phyloP scores from a whole-genome alignment of 2,329 filamentous ascomycete species.

The Aspergillus fumigatus region DNA sequence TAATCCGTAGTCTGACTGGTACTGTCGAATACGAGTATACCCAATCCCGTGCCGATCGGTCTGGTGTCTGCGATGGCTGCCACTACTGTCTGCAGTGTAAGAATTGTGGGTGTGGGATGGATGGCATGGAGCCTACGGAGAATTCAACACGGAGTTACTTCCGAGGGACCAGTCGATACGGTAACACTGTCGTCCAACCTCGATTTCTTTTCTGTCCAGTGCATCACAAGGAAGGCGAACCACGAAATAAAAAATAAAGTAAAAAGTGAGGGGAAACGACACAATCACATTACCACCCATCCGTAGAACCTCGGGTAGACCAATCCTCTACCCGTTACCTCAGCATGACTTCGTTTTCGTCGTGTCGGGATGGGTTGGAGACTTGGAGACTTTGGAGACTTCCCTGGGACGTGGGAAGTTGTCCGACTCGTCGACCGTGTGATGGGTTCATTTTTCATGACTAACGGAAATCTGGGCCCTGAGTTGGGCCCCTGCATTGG shows the following conservation, averaged over 20 bases:
- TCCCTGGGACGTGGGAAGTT: neutral
- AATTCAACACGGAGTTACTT: neutral
- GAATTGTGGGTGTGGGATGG: neutral
- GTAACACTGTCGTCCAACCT: neutral
- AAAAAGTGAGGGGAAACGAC: constrained; percentile 11
- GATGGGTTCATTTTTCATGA: neutral
- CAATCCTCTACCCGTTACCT: neutral
- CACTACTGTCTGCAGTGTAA: neutral
- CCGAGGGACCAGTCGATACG: neutral
- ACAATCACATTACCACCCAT: constrained; percentile 1
- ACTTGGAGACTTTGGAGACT: neutral
- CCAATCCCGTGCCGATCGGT: neutral
- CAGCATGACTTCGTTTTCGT: constrained; percentile 8
- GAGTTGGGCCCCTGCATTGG: constrained; percentile 15
- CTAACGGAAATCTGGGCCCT: neutral
- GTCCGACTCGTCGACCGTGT: neutral
- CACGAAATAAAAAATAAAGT: neutral
- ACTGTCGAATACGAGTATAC: neutral
- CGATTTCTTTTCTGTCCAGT: neutral
- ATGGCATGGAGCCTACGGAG: neutral
- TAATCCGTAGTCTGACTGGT: neutral
- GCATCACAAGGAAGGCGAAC: neutral
- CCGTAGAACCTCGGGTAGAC: constrained; percentile 14
- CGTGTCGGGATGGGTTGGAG: neutral
- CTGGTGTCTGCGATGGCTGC: neutral